phyloP scores from a whole-genome alignment of 441 rosid species.

The Adansonia grandidieri region DNA sequence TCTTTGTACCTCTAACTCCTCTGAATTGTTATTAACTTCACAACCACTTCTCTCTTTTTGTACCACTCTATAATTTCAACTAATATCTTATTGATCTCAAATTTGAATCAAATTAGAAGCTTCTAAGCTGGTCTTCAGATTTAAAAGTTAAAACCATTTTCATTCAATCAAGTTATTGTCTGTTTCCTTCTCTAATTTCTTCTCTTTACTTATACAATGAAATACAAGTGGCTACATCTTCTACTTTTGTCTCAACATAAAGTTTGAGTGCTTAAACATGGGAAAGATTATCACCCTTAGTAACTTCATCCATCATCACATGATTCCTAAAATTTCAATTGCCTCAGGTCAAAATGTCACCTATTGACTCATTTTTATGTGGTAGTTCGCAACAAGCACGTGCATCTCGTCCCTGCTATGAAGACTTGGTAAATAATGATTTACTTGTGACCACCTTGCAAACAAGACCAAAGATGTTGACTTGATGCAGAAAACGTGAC shows the following conservation, averaged over 20 bases:
- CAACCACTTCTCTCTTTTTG: neutral
- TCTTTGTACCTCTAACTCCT: neutral
- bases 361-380: neutral
- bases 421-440: neutral
- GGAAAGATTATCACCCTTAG: neutral
- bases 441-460: neutral
- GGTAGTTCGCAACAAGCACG: neutral
- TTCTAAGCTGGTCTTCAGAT: neutral
- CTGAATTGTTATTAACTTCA: neutral
- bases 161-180: neutral
- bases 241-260: neutral
- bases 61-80: neutral
- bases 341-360: neutral
- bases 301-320: neutral
- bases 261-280: neutral
- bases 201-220: neutral
- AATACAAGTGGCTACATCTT: neutral
- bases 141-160: neutral
- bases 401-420: neutral
- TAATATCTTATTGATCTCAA: neutral
- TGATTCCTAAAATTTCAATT: neutral
- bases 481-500: neutral
- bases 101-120: neutral
- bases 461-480: neutral
- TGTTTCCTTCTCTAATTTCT: neutral